Base-by-base conservation (phyloP, 768 basidiomycete species). In the Tricholoma bakamatsutake region DNA sequence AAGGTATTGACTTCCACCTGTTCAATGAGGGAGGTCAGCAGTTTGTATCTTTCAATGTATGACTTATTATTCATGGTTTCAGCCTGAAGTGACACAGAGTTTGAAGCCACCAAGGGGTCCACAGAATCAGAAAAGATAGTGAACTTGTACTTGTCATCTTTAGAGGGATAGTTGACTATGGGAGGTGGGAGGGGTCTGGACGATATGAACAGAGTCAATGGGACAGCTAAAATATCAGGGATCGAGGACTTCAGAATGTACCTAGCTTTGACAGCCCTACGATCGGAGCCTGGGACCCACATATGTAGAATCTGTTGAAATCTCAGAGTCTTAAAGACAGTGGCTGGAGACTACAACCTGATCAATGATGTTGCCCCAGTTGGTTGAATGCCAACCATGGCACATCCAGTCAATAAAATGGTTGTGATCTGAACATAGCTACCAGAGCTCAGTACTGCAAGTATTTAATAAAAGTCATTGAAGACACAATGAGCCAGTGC, bases 241-340 rank as follows among this genome's bases (percentile, higher is more conserved):
- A 15, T 39, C 37, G 15, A n/a, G n/a, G 37, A 39, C 17, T 28
- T 17, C 27, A 13, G 12, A 17, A 52, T 42, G 39, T n/a, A 12
- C 35, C 18, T 28, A 5, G 30, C 53, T 17, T 45, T 33, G 1
- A 54, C 34, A 31, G 21, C 42, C 7, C 50, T 39, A 24, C 52
- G 55, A 37, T 56, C 55, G 4, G 39, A 42, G 8, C 55, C 55
- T 13, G 55, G 50, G 18, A 56, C 51, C 55, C 55, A 56, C 2
- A 40, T 35, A n/a, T n/a, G n/a, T n/a, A 2, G 40, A 11, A 24
- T 52, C 42, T 5, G 50, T 51, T 4, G 4, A 33, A 30, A 56
- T 52, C 24, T 56, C 30, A n/a, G 50, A 50, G 48, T 56, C 55
- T 1, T 46, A 9, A 30, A 56, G 50, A 15, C 30, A n/a, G 42